Percentiles rank a stretch among this genome's conserved stretches.
These are phyloP conservation scores for Penicillium rolfsii DNA, from an alignment of 2,329 filamentous ascomycete genomes.

Conservation along the genomic window DNA sequence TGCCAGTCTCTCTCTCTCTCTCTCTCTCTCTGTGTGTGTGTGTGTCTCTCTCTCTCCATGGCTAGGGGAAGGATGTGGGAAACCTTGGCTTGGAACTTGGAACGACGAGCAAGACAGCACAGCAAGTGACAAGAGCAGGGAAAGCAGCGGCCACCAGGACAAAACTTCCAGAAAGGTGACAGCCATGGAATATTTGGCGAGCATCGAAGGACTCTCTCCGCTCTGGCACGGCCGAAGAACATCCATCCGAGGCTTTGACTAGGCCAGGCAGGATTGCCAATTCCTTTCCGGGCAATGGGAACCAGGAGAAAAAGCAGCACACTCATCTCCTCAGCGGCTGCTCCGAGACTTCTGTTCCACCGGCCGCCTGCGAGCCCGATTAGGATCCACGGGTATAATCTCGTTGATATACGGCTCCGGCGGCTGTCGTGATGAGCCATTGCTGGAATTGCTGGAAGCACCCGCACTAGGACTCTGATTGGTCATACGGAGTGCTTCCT, in stretches of 20 bases:
- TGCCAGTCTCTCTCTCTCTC: background rate
- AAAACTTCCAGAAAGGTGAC: background rate
- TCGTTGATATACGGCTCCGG: conserved; percentile 50
- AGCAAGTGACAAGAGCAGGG: background rate
- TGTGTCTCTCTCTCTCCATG: background rate
- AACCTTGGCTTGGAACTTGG: background rate
- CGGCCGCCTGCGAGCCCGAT: conserved; percentile 34
- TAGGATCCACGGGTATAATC: conserved; percentile 43
- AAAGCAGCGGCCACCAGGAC: background rate
- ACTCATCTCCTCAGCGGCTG: conserved; percentile 16
- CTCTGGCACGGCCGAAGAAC: background rate
- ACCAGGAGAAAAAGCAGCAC: background rate
- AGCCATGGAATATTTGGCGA: background rate
- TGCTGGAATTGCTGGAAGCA: conserved; percentile 1
- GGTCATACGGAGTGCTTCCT: conserved; percentile 52
- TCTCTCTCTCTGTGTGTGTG: background rate
- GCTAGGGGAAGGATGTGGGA: background rate
- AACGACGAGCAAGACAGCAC: background rate
- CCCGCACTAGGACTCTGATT: conserved; percentile 25
- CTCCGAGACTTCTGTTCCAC: conserved; percentile 37
- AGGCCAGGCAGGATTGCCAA: conserved; percentile 1
- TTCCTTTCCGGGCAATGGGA: background rate
- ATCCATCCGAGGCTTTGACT: background rate
- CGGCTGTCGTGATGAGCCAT: conserved; percentile 15
- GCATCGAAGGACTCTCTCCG: background rate